Base-by-base conservation (phyloP, 2,329 filamentous ascomycete species). In the Fulvia fulva region DNA sequence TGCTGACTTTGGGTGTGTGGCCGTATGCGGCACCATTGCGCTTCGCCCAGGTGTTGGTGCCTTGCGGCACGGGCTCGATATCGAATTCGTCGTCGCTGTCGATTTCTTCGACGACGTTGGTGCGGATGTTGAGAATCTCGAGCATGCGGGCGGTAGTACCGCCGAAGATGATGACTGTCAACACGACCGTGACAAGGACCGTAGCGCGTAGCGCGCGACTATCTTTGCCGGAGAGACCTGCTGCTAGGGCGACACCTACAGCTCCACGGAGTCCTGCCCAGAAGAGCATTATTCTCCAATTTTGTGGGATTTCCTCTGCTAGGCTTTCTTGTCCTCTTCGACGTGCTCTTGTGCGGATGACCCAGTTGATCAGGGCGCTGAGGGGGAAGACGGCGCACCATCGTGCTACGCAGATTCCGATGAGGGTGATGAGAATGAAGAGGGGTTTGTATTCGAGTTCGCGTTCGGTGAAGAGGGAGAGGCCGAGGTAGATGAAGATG, bases 271-370 rank as follows among this genome's bases (percentile, higher is more conserved):
- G 81, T 25, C 94, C 94, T 16, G 94, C 94, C 94, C 94, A 99
- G 77, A 96, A 99, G n/a, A 99, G 84, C 94, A 99, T 97, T n/a
- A 89, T 91, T 75, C 97, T 94, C 75, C 97, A 96, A 67, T 90
- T 91, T 71, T 91, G 95, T 0, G 94, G 94, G 34, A 99, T 78
- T 74, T 97, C 94, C 64, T 97, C 93, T 16, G 85, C 84, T 5
- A 87, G 84, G 46, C 43, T 60, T 57, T 96, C 89, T 57, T 80
- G 82, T 23, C 91, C 91, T 55, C 87, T 83, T 51, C 90, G 85
- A 51, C 85, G 83, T 16, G 92, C 90, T 49, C 91, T 85, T 72
- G 96, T 96, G 58, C 89, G 85, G 66, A 95, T 91, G 70, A 97
- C 88, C 82, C 88, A 92, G 74, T 99, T 99, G 74, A 99, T 96